phyloP scores from a whole-genome alignment of 306 rosid species.

The Senna siamea region DNA sequence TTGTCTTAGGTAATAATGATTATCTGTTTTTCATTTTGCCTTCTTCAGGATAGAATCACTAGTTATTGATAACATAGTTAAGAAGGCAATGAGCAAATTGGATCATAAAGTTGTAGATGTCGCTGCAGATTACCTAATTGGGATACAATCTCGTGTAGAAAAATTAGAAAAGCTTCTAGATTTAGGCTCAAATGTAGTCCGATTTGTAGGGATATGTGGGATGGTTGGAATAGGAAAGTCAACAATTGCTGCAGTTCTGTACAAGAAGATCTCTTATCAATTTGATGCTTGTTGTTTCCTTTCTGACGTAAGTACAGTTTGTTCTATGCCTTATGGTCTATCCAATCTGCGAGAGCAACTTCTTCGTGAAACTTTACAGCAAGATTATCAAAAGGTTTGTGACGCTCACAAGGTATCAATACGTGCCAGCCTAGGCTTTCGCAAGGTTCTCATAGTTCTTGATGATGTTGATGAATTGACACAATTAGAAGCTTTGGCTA shows the following conservation, averaged over 20 bases:
- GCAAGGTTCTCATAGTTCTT: slow-evolving; percentile 31
- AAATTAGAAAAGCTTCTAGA: slow-evolving; percentile 4
- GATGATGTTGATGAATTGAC: slow-evolving; percentile 16
- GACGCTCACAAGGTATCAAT: not conserved
- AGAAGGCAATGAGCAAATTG: too few relatives aligned
- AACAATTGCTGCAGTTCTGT: not conserved
- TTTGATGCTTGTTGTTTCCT: slow-evolving; percentile 1
- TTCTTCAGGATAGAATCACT: too few relatives aligned
- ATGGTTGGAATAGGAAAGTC: slow-evolving; percentile 35
- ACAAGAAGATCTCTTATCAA: not conserved
- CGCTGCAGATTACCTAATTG: not conserved
- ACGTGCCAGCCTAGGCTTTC: not conserved
- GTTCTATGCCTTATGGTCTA: slow-evolving; percentile 1
- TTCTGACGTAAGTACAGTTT: not conserved
- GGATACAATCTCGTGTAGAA: not conserved
- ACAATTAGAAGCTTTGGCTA: slow-evolving; percentile 10
- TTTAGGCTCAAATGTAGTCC: not conserved
- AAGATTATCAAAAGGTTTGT: not conserved
- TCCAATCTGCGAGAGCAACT: slow-evolving; percentile 12
- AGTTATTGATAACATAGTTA: too few relatives aligned
- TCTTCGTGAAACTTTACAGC: slow-evolving; percentile 9
- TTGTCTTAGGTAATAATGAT: too few relatives aligned
- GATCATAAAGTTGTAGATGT: too few relatives aligned
- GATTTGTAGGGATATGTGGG: slow-evolving; percentile 34
- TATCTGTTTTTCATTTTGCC: too few relatives aligned